phyloP scores from a whole-genome alignment of 768 basidiomycete species.

The Tephrocybe sp. region DNA sequence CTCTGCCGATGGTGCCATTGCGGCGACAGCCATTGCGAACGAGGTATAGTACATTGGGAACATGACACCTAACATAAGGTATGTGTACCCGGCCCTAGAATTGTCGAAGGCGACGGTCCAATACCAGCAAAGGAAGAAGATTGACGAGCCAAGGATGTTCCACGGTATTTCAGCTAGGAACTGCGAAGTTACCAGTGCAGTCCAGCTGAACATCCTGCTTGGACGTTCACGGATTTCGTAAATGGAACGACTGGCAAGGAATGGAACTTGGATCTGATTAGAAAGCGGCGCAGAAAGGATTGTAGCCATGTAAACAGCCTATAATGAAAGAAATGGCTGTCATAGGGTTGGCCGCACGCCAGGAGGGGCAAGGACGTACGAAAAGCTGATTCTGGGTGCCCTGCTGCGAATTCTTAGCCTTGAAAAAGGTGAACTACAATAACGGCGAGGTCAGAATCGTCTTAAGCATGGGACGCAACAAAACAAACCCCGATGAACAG shows the following conservation, averaged over 20 bases:
- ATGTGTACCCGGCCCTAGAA: conserved; percentile 57
- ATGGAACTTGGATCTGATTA: conserved; percentile 65
- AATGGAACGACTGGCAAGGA: conserved; percentile 57
- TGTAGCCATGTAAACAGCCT: conserved; percentile 61
- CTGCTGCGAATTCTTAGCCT: conserved; percentile 50
- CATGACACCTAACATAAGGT: conserved; percentile 51
- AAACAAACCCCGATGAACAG: conserved; percentile 49
- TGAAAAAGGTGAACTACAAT: conserved; percentile 58
- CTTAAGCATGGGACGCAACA: background rate
- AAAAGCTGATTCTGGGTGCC: conserved; percentile 69
- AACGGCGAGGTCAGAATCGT: conserved; percentile 14
- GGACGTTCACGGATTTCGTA: conserved; percentile 71
- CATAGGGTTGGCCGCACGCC: background rate
- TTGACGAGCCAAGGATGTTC: conserved; percentile 58
- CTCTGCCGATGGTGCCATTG: conserved; percentile 60
- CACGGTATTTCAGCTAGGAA: conserved; percentile 62
- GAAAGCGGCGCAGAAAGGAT: conserved; percentile 54
- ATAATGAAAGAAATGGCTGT: background rate
- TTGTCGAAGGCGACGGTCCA: conserved; percentile 66
- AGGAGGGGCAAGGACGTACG: conserved; percentile 33
- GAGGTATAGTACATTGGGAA: conserved; percentile 70
- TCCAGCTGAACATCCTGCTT: conserved; percentile 67
- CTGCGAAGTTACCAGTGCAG: conserved; percentile 54
- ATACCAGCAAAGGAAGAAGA: conserved; percentile 74
- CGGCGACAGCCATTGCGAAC: conserved; percentile 58